Percentiles rank a stretch among this genome's conserved stretches.
phyloP scores from a whole-genome alignment of 192 early-diverging fungal species.

The Neocallimastix lanati region DNA sequence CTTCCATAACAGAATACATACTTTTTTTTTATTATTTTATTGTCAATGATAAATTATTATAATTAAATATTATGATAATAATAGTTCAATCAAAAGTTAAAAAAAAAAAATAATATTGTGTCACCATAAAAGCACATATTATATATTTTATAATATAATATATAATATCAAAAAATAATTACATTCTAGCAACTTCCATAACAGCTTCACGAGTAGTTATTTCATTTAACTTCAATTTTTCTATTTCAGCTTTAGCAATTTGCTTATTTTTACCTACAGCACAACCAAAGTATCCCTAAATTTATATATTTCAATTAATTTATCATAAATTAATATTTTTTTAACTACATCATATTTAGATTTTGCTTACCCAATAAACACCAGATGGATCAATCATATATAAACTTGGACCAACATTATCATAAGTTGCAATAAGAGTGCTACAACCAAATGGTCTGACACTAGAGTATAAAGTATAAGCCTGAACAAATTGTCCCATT shows the following conservation, averaged over 20 bases:
- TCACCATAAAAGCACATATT: too few species aligned
- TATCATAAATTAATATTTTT: too few species aligned
- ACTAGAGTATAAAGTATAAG: slow-evolving; percentile 91
- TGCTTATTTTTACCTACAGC: slow-evolving; percentile 93
- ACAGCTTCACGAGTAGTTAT: slow-evolving; percentile 70
- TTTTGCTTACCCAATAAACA: slow-evolving; percentile 55
- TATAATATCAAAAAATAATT: slow-evolving; percentile 6
- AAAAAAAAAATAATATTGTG: too few species aligned
- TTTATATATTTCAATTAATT: too few species aligned
- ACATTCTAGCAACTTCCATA: slow-evolving; percentile 87
- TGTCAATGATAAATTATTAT: too few species aligned
- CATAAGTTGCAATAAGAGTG: slow-evolving; percentile 65
- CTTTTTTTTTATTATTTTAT: slow-evolving; percentile 13
- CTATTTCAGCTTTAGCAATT: slow-evolving; percentile 96
- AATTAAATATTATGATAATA: too few species aligned
- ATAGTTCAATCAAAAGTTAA: too few species aligned
- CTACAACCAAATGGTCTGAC: slow-evolving; percentile 85
- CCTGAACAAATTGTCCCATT: slow-evolving; percentile 78
- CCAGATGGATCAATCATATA: slow-evolving; percentile 96
- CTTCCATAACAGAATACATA: slow-evolving; percentile 74
- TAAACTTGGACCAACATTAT: slow-evolving; percentile 58
- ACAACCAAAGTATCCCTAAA: slow-evolving; percentile 80
- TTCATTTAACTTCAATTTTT: slow-evolving; percentile 76
- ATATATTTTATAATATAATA: background rate
- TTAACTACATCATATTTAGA: too few species aligned